These are phyloP conservation scores for Camelina neglecta DNA, from an alignment of 345 rosid genomes.

Conservation along the genomic window DNA sequence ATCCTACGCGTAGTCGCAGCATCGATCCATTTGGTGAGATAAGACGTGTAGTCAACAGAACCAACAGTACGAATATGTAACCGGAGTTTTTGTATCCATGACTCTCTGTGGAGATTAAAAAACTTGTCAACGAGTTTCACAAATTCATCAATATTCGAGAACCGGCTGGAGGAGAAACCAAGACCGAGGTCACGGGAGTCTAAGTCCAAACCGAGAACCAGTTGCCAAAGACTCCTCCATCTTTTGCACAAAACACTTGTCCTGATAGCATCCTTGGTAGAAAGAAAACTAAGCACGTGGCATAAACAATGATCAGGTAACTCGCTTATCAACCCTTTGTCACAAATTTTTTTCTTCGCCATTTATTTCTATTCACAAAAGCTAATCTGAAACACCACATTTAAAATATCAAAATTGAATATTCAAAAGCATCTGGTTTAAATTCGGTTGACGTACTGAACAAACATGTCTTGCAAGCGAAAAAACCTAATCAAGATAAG, in stretches of 20 bases:
- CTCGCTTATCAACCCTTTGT: background rate
- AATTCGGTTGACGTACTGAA: too few species aligned
- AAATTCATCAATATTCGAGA: background rate
- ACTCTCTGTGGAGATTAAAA: background rate
- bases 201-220: background rate
- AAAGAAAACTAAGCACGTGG: background rate
- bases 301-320: conserved; percentile 3
- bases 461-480: too few species aligned
- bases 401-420: too few species aligned
- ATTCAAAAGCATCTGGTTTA: too few species aligned
- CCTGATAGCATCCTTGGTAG: background rate
- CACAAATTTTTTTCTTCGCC: background rate
- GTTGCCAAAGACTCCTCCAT: background rate
- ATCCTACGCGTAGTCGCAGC: background rate
- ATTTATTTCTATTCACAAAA: background rate
- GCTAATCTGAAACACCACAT: too few species aligned
- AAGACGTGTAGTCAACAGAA: too few species aligned
- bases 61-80: background rate
- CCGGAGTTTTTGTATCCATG: background rate
- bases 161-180: background rate
- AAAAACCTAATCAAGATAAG: too few species aligned
- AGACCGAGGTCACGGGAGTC: background rate
- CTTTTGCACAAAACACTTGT: conserved; percentile 2
- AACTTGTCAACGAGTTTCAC: background rate
- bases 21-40: conserved; percentile 1